Conservation (phyloP, 2,329 filamentous ascomycete species). For the Chaetomium sp. region DNA sequence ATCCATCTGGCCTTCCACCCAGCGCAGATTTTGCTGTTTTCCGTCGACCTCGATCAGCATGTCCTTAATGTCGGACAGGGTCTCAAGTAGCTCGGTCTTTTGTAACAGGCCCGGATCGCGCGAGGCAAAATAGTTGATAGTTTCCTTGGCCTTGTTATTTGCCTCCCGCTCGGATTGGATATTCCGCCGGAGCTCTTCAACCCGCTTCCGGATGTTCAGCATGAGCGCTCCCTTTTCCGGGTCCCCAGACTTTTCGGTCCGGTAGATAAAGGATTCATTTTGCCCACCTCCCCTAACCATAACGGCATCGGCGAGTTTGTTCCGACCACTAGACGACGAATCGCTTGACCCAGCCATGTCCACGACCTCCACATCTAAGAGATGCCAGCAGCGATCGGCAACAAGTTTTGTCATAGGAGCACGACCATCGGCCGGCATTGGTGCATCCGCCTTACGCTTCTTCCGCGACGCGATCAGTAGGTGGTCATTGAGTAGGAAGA, state of each 20-base stretch:
- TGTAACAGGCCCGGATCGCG: slow-evolving; percentile 70
- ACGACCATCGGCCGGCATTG: slow-evolving; percentile 39
- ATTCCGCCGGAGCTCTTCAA: slow-evolving; percentile 83
- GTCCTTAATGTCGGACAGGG: slow-evolving; percentile 70
- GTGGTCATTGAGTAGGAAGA: slow-evolving; percentile 92
- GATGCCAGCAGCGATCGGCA: slow-evolving; percentile 88
- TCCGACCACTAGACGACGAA: slow-evolving; percentile 47
- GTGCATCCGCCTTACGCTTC: slow-evolving; percentile 76
- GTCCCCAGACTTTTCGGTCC: slow-evolving; percentile 74
- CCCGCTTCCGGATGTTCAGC: slow-evolving; percentile 84
- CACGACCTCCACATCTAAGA: slow-evolving; percentile 87
- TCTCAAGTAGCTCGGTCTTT: slow-evolving; percentile 74
- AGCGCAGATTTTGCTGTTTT: slow-evolving; percentile 90
- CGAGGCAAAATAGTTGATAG: slow-evolving; percentile 77
- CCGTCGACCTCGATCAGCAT: slow-evolving; percentile 94
- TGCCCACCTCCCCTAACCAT: slow-evolving; percentile 77
- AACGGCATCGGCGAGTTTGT: slow-evolving; percentile 74
- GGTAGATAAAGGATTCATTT: slow-evolving; percentile 86
- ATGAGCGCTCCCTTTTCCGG: slow-evolving; percentile 74
- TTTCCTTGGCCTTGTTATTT: slow-evolving; percentile 75
- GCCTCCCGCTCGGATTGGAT: slow-evolving; percentile 82
- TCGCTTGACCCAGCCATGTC: slow-evolving; percentile 69
- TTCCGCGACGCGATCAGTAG: slow-evolving; percentile 85
- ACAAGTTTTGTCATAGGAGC: slow-evolving; percentile 68
- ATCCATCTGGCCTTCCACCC: slow-evolving; percentile 93